Conservation (phyloP, 228 moss, liverwort and hornwort genomes). For the Sphagnum fallax region DNA sequence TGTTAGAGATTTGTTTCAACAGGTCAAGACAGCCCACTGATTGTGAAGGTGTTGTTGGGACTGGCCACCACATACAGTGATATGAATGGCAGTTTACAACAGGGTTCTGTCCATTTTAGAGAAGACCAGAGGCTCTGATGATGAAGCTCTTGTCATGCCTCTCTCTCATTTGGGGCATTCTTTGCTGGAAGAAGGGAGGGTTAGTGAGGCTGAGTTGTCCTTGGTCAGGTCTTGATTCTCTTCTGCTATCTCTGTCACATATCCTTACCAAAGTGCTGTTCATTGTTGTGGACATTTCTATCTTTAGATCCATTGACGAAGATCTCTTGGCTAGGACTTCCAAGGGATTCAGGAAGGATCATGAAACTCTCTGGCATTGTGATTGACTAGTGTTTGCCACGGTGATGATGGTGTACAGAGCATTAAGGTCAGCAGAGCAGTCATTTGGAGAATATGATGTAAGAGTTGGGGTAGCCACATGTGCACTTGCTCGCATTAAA, state of each 20-base stretch:
- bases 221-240: conserved; percentile 38
- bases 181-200: conserved; percentile 57
- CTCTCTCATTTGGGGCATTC: conserved; percentile 85
- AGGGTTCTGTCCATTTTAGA: conserved; percentile 54
- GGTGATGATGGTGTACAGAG: conserved; percentile 10
- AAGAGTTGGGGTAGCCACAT: conserved; percentile 85
- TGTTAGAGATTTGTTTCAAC: conserved; percentile 3
- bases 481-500: conserved; percentile 74
- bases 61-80: conserved; percentile 64
- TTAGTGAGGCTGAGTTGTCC: conserved; percentile 58
- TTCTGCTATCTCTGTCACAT: background rate
- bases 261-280: background rate
- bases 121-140: conserved; percentile 36
- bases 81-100: conserved; percentile 52
- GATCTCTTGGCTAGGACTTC: conserved; percentile 6
- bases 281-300: background rate
- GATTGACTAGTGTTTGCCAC: background rate
- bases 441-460: conserved; percentile 65
- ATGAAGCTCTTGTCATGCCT: conserved; percentile 67
- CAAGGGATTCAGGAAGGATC: background rate
- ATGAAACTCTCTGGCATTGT: background rate
- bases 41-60: conserved; percentile 61
- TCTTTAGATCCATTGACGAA: background rate
- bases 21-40: conserved; percentile 67
- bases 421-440: conserved; percentile 58